Evolutionary conservation across 2,329 filamentous ascomycete species (phyloP).

Genomic region (Zymoseptoria brevis): DNA sequence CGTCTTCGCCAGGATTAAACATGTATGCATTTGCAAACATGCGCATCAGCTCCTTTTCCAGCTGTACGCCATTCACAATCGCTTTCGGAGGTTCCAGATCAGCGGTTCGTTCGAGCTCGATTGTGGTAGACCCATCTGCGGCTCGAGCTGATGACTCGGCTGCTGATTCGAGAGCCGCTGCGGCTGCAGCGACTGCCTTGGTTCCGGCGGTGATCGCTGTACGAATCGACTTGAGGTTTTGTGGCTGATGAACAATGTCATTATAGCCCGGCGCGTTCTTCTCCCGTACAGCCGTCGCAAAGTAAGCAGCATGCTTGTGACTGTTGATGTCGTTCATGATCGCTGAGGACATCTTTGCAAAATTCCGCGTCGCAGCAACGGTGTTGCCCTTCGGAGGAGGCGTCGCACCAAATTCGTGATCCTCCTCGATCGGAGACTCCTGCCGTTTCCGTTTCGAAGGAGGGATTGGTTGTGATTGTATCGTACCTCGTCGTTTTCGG

Average conservation of each 20-base stretch:
- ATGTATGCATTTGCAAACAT: conserved; percentile 99
- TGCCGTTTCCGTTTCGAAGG: conserved; percentile 37
- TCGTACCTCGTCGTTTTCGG: conserved; percentile 28
- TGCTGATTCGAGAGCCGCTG: conserved; percentile 44
- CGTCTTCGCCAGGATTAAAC: conserved; percentile 92
- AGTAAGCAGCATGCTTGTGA: conserved; percentile 46
- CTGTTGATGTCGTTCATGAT: conserved; percentile 45
- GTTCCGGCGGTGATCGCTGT: conserved; percentile 40
- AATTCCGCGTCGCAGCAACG: conserved; percentile 42
- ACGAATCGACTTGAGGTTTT: conserved; percentile 45
- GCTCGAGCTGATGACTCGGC: conserved; percentile 44
- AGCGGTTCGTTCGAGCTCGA: conserved; percentile 61
- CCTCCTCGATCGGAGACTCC: conserved; percentile 20
- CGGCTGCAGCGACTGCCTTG: conserved; percentile 51
- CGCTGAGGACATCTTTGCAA: conserved; percentile 39
- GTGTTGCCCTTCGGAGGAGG: conserved; percentile 24
- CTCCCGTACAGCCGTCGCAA: conserved; percentile 42
- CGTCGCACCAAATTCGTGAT: conserved; percentile 10
- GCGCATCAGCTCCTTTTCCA: conserved; percentile 87
- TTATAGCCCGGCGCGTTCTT: conserved; percentile 45
- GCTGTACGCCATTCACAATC: conserved; percentile 86
- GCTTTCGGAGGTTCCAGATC: conserved; percentile 78
- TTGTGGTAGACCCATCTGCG: conserved; percentile 20
- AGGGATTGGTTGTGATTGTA: conserved; percentile 24
- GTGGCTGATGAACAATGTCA: conserved; percentile 45